Evolutionary conservation across 2,329 filamentous ascomycete species (phyloP).

Genomic region (Aspergillus pseudoviridinutans): DNA sequence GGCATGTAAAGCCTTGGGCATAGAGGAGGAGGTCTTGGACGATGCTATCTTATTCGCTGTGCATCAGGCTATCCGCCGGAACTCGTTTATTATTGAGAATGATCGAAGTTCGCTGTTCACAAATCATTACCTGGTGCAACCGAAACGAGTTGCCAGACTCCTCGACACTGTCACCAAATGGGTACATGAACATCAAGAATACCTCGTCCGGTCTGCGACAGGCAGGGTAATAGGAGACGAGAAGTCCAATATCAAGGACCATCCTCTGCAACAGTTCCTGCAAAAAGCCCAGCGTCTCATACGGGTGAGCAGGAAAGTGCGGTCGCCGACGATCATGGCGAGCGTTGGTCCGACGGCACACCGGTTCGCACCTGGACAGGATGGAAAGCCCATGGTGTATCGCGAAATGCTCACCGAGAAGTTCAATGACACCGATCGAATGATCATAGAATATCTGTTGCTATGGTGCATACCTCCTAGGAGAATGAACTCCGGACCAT

Average conservation of each 20-base stretch:
- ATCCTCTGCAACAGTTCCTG: conserved; percentile 43
- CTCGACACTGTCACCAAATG: conserved; percentile 52
- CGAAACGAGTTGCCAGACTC: conserved; percentile 46
- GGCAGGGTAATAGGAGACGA: conserved; percentile 15
- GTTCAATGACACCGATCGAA: conserved; percentile 49
- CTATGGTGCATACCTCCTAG: conserved; percentile 45
- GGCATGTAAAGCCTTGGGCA: conserved; percentile 30
- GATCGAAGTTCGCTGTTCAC: conserved; percentile 33
- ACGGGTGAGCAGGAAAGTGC: conserved; percentile 36
- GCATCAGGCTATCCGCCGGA: conserved; percentile 28
- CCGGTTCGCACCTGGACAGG: conserved; percentile 23
- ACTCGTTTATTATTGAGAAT: conserved; percentile 32
- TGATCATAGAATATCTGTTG: conserved; percentile 55
- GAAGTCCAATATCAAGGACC: conserved; percentile 21
- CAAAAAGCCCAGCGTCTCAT: conserved; percentile 42
- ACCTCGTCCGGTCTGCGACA: conserved; percentile 25
- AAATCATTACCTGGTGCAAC: conserved; percentile 47
- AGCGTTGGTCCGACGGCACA: conserved; percentile 40
- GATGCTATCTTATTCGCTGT: conserved; percentile 32
- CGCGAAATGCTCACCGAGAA: conserved; percentile 31
- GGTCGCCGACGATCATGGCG: conserved; percentile 41
- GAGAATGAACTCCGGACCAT: conserved; percentile 35
- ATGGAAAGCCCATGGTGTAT: conserved; percentile 24
- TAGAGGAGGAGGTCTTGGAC: conserved; percentile 26
- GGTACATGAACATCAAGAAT: conserved; percentile 50